phyloP scores from a whole-genome alignment of 108 stramenopile genomes.

The Discostella stelligeroides region DNA sequence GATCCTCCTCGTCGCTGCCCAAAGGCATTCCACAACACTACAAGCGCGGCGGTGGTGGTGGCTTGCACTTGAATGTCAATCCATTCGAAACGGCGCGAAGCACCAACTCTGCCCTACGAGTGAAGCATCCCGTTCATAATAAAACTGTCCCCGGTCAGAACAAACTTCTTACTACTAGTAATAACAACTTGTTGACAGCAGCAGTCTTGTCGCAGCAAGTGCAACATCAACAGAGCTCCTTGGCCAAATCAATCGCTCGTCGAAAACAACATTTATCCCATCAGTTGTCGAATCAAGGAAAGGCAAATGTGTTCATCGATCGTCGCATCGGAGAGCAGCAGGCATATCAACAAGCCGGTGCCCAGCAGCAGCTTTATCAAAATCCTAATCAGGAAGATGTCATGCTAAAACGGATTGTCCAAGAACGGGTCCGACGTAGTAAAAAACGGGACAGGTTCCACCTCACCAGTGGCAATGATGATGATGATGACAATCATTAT shows the following conservation, averaged over 20 bases:
- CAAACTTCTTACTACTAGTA: too few relatives aligned
- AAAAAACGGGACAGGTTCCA: constrained; percentile 54
- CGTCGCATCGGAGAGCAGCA: constrained; percentile 84
- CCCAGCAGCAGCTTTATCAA: neutral
- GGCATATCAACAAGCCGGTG: too few relatives aligned
- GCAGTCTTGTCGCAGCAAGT: too few relatives aligned
- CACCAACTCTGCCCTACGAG: constrained; percentile 49
- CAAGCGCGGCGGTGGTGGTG: constrained; percentile 16
- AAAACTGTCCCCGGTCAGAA: constrained; percentile 35
- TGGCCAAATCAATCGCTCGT: constrained; percentile 23
- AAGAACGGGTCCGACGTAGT: constrained; percentile 72
- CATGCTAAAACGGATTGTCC: constrained; percentile 81
- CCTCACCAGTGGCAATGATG: constrained; percentile 62
- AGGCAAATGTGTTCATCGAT: constrained; percentile 77
- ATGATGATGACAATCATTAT: constrained; percentile 21
- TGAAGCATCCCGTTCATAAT: constrained; percentile 80
- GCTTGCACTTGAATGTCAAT: constrained; percentile 10
- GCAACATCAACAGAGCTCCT: neutral
- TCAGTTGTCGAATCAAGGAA: constrained; percentile 2
- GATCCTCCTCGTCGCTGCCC: constrained; percentile 65
- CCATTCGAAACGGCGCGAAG: constrained; percentile 76
- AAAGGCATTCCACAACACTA: constrained; percentile 75
- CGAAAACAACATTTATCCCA: constrained; percentile 12
- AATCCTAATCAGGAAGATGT: constrained; percentile 55
- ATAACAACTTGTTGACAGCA: too few relatives aligned